Evolutionary conservation across 257 asterid species (phyloP), one percentile per base, ranked within the genome.

Genomic region (Petrea volubilis): DNA sequence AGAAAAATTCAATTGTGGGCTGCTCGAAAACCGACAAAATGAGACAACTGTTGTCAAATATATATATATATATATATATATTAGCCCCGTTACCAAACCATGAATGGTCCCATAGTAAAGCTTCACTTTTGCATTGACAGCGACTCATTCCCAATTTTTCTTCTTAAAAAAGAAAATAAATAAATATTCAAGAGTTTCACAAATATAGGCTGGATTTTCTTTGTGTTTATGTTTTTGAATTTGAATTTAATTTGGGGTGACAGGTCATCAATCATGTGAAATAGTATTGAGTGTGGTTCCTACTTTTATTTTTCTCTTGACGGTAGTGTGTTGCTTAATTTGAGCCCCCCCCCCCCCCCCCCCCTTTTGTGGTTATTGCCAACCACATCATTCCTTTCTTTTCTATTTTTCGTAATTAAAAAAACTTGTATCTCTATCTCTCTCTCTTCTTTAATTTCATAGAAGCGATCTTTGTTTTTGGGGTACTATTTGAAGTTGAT

Each of bases 261-360:
- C 96, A 91, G 95, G 81, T 84, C 90, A 91, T 74, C 71, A 78
- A 75, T 82, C 88, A 87, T 84, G 92, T 87, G 92, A 67, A 65
- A 65, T 68, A 69, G 6, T 68, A 77, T 77, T 74, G 7, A 47
- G 55, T 2, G 25, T 7, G 9, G 68, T 75, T 72, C 71, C 71
- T 75, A 74, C 83, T 81, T 69, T n/a, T n/a, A n/a, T n/a, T n/a
- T n/a, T n/a, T n/a, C n/a, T 81, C 36, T 67, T 63, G 33, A 49
- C 68, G 52, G 64, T 67, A 38, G 40, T 74, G 60, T 64, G n/a
- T 78, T 77, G 80, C 88, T n/a, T n/a, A n/a, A n/a, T 84, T 84
- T 85, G 79, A 60, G 51, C 58, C 50, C 64, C n/a, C n/a, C n/a
- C 77, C 77, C 70, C 67, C 77, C 77, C 70, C 67, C n/a, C n/a